Conservation (phyloP, 1,139 yeast genomes). For the Candida sp. region DNA sequence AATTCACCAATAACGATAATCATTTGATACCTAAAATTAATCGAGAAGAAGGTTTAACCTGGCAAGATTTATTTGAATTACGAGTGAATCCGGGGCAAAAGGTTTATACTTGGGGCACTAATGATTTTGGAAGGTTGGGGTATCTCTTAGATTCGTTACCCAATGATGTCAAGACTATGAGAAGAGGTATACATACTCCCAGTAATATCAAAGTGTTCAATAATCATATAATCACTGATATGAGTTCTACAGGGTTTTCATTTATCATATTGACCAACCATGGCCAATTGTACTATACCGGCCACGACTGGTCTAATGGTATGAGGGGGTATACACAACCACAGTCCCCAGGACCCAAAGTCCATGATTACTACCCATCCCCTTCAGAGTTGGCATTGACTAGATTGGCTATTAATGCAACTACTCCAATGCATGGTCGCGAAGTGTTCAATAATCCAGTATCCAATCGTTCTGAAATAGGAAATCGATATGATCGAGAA, state of each 20-base stretch:
- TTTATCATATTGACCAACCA: conserved; percentile 54
- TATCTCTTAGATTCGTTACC: conserved; percentile 29
- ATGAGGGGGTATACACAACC: conserved; percentile 2
- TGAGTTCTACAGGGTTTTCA: conserved; percentile 68
- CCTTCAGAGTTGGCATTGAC: conserved; percentile 1
- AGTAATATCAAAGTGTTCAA: conserved; percentile 29
- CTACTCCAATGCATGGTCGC: not conserved
- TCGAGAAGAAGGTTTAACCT: conserved; percentile 28
- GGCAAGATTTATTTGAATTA: conserved; percentile 49
- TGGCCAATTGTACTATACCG: conserved; percentile 56
- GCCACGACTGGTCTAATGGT: conserved; percentile 45
- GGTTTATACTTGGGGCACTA: conserved; percentile 64
- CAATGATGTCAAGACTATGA: conserved; percentile 22
- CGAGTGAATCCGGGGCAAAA: conserved; percentile 37
- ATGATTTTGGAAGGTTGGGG: conserved; percentile 57
- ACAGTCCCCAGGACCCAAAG: conserved; percentile 19
- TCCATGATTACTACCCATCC: conserved; percentile 6
- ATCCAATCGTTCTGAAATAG: not conserved
- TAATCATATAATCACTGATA: conserved; percentile 44
- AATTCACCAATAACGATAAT: conserved; percentile 26
- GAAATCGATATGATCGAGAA: conserved; percentile 1
- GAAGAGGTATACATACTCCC: conserved; percentile 41
- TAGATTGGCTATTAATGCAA: conserved; percentile 5
- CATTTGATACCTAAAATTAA: conserved; percentile 4
- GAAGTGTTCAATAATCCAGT: not conserved